phyloP scores from a whole-genome alignment of 805 yeast genomes.

The Ogataea methylovora region DNA sequence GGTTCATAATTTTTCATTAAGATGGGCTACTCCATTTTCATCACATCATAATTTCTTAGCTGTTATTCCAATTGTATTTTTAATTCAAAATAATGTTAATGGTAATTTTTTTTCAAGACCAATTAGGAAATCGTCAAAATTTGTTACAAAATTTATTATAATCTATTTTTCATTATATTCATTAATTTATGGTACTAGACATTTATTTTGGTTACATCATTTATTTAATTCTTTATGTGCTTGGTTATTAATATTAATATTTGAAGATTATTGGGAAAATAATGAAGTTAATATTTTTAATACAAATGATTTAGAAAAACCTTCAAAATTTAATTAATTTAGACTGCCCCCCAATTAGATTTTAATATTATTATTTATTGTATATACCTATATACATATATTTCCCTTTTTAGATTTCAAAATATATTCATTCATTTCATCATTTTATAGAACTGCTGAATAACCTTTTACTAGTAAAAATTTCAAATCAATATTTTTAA shows the following conservation, averaged over 20 bases:
- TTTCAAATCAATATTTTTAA: constrained; percentile 13
- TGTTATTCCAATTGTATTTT: constrained; percentile 59
- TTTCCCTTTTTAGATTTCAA: too few relatives aligned
- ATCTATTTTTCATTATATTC: constrained; percentile 53
- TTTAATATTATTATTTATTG: too few relatives aligned
- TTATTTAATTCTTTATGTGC: constrained; percentile 59
- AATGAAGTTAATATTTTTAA: constrained; percentile 8
- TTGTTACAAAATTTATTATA: constrained; percentile 31
- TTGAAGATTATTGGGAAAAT: constrained; percentile 17
- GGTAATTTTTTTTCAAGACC: constrained; percentile 39
- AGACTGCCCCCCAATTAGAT: too few relatives aligned
- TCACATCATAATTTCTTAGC: constrained; percentile 83
- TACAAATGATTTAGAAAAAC: constrained; percentile 8
- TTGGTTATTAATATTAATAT: constrained; percentile 30
- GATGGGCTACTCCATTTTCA: constrained; percentile 78
- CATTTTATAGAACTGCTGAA: too few relatives aligned
- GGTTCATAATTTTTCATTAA: constrained; percentile 66
- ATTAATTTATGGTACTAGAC: constrained; percentile 67
- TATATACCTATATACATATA: too few relatives aligned
- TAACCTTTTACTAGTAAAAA: constrained; percentile 20
- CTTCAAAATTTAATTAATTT: constrained; percentile 15
- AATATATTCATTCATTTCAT: too few relatives aligned
- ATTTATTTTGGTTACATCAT: constrained; percentile 81
- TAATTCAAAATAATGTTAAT: constrained; percentile 48
- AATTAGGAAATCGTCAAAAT: constrained; percentile 15